Conservation (phyloP, 225 moss, liverwort and hornwort genomes). For the Anthoceros angustus region DNA sequence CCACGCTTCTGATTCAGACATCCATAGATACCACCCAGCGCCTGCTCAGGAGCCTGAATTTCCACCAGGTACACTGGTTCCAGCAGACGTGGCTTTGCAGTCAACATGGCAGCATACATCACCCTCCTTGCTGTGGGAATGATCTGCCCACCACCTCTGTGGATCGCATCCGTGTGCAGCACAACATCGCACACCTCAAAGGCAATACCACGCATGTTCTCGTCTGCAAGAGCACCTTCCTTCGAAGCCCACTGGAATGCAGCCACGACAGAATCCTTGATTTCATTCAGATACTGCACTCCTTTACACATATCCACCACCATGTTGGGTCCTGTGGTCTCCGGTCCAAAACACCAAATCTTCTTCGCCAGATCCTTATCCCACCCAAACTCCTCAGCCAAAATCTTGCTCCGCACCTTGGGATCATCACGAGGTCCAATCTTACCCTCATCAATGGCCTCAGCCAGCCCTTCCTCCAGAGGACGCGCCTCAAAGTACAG, state of each 20-base stretch:
- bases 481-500: conserved; percentile 33
- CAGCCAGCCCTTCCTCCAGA: conserved; percentile 24
- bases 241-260: conserved; percentile 35
- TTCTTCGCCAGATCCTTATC: conserved; percentile 37
- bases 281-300: conserved; percentile 34
- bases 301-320: conserved; percentile 40
- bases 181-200: conserved; percentile 34
- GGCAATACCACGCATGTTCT: conserved; percentile 37
- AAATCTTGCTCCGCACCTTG: conserved; percentile 26
- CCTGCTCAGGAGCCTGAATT: conserved; percentile 35
- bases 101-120: conserved; percentile 28
- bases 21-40: conserved; percentile 27
- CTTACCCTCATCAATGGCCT: conserved; percentile 28
- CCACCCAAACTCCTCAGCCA: conserved; percentile 30
- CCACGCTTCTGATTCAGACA: conserved; percentile 32
- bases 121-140: conserved; percentile 31
- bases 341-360: conserved; percentile 37
- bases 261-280: conserved; percentile 31
- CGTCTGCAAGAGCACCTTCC: conserved; percentile 26
- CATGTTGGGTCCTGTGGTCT: conserved; percentile 34
- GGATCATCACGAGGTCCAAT: conserved; percentile 31
- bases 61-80: conserved; percentile 30
- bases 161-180: conserved; percentile 28
- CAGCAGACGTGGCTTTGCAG: conserved; percentile 25
- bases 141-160: conserved; percentile 33